These are phyloP conservation scores for Acer campestre DNA, from an alignment of 345 rosid genomes.

Conservation along the genomic window DNA sequence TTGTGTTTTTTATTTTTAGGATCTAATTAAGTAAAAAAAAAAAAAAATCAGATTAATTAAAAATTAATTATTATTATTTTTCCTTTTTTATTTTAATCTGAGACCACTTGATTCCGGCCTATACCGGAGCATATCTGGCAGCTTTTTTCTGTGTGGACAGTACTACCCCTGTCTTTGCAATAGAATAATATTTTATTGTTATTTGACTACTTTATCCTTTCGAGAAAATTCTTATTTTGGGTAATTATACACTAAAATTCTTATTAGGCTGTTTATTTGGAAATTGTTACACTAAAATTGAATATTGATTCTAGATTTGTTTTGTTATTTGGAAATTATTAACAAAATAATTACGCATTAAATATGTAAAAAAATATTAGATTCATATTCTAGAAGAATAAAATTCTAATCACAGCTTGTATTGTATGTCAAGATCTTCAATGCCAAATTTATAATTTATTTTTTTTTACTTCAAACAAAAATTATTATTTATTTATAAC, in stretches of 20 bases:
- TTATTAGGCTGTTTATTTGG: neutral
- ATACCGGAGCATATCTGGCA: conserved; percentile 17
- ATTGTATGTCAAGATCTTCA: no score
- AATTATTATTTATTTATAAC: no score
- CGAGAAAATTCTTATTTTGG: neutral
- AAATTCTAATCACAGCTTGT: neutral
- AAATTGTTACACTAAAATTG: neutral
- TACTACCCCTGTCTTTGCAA: neutral
- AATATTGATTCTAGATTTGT: neutral
- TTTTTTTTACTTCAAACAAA: neutral
- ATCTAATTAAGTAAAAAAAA: neutral
- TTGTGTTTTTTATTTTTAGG: conserved; percentile 5
- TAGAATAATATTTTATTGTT: neutral
- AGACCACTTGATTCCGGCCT: conserved; percentile 22
- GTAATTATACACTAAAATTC: no score
- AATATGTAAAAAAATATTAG: neutral
- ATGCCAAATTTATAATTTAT: neutral
- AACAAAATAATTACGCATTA: neutral
- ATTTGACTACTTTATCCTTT: conserved; percentile 10
- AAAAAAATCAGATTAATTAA: conserved; percentile 18
- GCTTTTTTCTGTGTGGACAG: neutral
- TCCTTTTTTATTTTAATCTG: conserved; percentile 15
- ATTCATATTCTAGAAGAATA: neutral
- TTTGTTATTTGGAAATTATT: neutral
- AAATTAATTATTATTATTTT: neutral